phyloP scores from a whole-genome alignment of 768 basidiomycete genomes.

The Cystobasidium ongulense region DNA sequence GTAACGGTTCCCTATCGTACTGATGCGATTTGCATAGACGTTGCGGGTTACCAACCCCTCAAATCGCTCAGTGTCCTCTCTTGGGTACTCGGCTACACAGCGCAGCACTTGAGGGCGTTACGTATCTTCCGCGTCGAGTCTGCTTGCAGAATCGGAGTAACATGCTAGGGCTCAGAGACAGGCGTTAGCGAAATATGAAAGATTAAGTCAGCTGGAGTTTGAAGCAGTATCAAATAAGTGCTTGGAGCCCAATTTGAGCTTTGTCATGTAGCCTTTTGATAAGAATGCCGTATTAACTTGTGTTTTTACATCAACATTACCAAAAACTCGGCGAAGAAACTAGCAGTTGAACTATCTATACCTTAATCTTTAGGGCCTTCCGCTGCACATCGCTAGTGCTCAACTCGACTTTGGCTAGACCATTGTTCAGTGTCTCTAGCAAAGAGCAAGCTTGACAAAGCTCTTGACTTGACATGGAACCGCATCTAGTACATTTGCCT shows the following conservation, averaged over 20 bases:
- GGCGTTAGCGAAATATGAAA: no score
- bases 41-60: slow-evolving; percentile 17
- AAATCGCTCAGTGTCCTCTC: neutral
- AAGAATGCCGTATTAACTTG: neutral
- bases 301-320: neutral
- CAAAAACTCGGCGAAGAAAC: neutral
- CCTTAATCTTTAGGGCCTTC: neutral
- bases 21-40: neutral
- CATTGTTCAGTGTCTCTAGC: slow-evolving; percentile 40
- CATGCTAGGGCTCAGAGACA: no score
- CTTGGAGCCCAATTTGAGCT: no score
- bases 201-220: no score
- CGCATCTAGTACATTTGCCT: slow-evolving; percentile 68
- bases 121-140: no score
- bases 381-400: slow-evolving; percentile 19
- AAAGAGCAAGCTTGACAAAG: slow-evolving; percentile 60
- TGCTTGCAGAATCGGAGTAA: no score
- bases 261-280: no score
- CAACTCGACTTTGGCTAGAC: slow-evolving; percentile 37
- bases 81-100: slow-evolving; percentile 34
- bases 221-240: no score
- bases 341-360: neutral
- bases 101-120: neutral
- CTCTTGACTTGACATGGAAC: slow-evolving; percentile 93
- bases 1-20: neutral